Base-by-base conservation (phyloP, 2,329 filamentous ascomycete species). In the Penicillium hesseltinei region DNA sequence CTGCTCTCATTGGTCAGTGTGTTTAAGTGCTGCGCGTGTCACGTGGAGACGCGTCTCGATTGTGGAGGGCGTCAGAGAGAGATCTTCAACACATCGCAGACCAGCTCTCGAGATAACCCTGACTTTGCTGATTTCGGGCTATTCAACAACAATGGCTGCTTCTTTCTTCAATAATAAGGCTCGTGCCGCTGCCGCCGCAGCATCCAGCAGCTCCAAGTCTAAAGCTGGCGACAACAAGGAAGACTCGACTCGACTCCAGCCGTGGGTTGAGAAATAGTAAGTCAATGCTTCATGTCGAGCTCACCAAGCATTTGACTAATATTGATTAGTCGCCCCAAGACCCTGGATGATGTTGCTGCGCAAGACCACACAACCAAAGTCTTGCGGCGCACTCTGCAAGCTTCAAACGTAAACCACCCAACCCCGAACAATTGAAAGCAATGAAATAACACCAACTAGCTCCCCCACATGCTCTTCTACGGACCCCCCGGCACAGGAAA, bases 181-280 rank as follows among this genome's bases (percentile, higher is more conserved):
- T 53, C 87, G 93, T 45, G 83, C 86, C 61, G 81, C 81, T 40
- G 83, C 80, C 36, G 91, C 91, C 71, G 89, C 88, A 53, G 89
- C 87, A 11, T 87, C 89, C n/a, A 88, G 85, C 73, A 82, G 82
- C 57, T 76, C 83, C 21, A 85, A 88, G 44, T 82, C 82, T 52
- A 96, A 93, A 75, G 75, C 81, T 54, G 82, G 87, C 63, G 83
- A 79, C 33, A 76, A 79, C 57, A 82, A 81, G 69, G 88, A 84
- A 71, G 85, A 89, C 58, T 80, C 80, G 31, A 82, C 82, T 65
- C 84, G 84, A 69, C 81, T 87, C 66, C 93, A 97, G 71, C 94
- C 94, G 69, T 99, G 94, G 94, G 93, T 97, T 52, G 94, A 97
- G 80, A 97, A 97, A 90, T 97, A 97, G 93, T 96, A 81, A 56